These are phyloP conservation scores for Penicillium canariense DNA, from an alignment of 495 filamentous ascomycete genomes.

Conservation along the genomic window DNA sequence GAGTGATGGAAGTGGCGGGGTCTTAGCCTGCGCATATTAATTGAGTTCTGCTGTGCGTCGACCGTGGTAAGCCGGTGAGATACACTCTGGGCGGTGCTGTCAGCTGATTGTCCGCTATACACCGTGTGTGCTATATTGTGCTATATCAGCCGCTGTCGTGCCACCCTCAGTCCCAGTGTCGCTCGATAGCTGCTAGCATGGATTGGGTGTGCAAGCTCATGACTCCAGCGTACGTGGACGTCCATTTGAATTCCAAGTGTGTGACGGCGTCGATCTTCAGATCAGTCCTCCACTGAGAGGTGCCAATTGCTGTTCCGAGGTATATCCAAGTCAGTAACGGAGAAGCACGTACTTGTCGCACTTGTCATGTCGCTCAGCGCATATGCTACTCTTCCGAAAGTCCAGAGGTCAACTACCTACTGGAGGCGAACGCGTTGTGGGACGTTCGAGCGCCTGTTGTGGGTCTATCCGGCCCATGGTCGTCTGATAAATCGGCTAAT, in stretches of 20 bases:
- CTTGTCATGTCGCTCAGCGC: not conserved
- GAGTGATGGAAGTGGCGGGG: not conserved
- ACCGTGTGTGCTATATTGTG: not conserved
- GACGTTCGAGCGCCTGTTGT: not conserved
- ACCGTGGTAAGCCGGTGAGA: not conserved
- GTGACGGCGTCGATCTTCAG: not conserved
- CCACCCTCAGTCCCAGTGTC: not conserved
- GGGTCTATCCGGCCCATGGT: constrained; percentile 1
- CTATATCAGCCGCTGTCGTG: not conserved
- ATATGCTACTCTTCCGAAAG: not conserved
- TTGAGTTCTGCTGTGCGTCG: not conserved
- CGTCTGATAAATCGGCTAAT: constrained; percentile 11
- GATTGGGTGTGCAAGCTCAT: not conserved
- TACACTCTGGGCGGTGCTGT: not conserved
- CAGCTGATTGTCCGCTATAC: not conserved
- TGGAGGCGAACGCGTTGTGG: not conserved
- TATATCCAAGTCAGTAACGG: too few species aligned
- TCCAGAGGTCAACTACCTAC: not conserved
- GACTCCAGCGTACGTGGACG: too few species aligned
- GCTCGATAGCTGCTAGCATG: too few species aligned
- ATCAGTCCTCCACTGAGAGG: not conserved
- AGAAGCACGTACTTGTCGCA: not conserved
- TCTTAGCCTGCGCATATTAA: not conserved
- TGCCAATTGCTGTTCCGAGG: too few species aligned
- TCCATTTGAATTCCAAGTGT: too few species aligned